Evolutionary conservation across 164 flowering plant species (phyloP), one percentile per base, ranked within the genome.

Genomic region (Akebia trifoliata): DNA sequence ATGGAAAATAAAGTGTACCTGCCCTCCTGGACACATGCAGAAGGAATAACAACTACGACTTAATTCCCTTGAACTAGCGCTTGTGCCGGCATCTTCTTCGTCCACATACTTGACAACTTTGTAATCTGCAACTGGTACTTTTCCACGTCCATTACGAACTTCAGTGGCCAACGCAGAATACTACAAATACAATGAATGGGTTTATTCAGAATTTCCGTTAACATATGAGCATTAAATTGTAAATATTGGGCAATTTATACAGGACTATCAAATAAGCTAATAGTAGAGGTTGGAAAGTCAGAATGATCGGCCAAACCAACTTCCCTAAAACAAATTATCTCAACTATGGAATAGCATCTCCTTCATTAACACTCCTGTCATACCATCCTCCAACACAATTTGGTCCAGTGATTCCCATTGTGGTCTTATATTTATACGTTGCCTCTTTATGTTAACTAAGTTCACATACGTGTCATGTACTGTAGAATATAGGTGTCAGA

Each of bases 1-100:
- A 14, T 0, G 8, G 20, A 21, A 14, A 9, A 35, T 12, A 15
- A 53, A 24, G 17, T 10, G 24, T 76, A 90, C 99, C 97, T 94
- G 99, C 28, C 99, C 99, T 54, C 99, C 97, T 39, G 99, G 99
- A 71, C 99, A 94, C 99, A 94, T 94, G 79, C 99, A 94, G 69
- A 94, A 94, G 56, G 99, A 94, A 62, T 90, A 94, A 70, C 99
- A 94, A 66, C 87, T 85, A 57, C 81, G 83, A 54, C 57, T 71
- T 31, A 22, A 53, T 26, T 77, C 66, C 52, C 54, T 72, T 50
- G 68, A 55, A 40, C 44, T 57, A 21, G 64, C 45, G n/a, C 73
- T 3, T 26, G 62, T 8, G 14, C 63, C 58, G 24, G 36, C 57
- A 37, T 69, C 74, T 25, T 79, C 73, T 25, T 57, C 72, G 47